phyloP scores from a whole-genome alignment of 352 stramenopile genomes.

The Phytophthora quininea region DNA sequence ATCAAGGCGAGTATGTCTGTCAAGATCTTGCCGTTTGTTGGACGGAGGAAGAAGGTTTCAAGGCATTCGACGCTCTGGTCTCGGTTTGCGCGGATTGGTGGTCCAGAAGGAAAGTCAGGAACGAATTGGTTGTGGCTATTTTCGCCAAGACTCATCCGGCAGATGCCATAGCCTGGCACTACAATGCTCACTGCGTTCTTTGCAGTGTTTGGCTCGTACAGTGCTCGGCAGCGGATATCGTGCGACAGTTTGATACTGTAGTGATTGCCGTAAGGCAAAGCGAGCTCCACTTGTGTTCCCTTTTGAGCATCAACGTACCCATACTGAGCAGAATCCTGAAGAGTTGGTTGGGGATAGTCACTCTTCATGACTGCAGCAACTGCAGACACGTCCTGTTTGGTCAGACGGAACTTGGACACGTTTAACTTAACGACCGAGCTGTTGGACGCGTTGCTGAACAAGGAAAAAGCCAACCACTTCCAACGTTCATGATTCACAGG shows the following conservation, averaged over 20 bases:
- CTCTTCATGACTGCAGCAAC: background rate
- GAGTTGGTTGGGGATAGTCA: background rate
- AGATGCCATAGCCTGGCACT: constrained; percentile 11
- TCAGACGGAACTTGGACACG: background rate
- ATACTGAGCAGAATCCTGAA: background rate
- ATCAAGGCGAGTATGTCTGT: background rate
- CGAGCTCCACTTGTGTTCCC: no score
- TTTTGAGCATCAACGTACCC: background rate
- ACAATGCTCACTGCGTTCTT: background rate
- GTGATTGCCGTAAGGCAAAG: background rate
- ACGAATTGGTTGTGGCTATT: background rate
- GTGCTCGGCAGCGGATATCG: background rate
- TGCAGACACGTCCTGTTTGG: background rate
- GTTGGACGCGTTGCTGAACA: background rate
- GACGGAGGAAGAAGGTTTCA: background rate
- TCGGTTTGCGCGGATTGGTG: background rate
- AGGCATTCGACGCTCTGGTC: background rate
- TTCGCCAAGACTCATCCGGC: background rate
- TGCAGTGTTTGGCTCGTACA: background rate
- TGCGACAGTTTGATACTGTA: constrained; percentile 4
- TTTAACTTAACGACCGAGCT: background rate
- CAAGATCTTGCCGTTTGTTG: background rate
- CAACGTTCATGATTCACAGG: background rate
- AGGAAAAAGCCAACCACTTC: background rate
- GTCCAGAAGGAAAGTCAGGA: background rate